Base-by-base conservation (phyloP, 352 stramenopile genomes). In the Phytophthora aleatoria region DNA sequence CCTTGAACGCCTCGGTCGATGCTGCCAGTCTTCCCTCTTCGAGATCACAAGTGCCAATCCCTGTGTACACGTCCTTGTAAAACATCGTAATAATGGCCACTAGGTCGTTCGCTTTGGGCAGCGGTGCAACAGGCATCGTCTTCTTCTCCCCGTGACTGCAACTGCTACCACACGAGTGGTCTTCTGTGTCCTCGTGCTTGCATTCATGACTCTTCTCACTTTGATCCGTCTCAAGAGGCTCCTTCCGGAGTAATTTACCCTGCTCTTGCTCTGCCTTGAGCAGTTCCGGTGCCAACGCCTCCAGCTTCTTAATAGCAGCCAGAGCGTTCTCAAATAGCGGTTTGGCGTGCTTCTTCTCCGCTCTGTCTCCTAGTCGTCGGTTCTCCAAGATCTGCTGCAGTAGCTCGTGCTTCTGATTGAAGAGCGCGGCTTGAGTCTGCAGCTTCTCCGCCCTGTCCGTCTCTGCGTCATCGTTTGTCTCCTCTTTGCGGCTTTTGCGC, bases 1-100 rank as follows among this genome's bases (percentile, higher is more conserved):
- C 74, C 26, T 92, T 92, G 33, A 84, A 89, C 41, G 79, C 82
- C 30, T 92, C 80, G 1, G 79, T 81, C 0, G 79, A 79, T 7
- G 66, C 69, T 0, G 79, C 77, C 16, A 81, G 57, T 3, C 65
- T 64, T 7, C 41, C 33, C 50, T 55, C 24, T 10, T 69, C 55
- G 3, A 86, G 50, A 5, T 83, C 55, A 63, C 79, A 88, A 1
- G 55, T 47, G 1, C 81, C 80, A 35, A 91, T 76, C 5, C 79
- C 84, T 28, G 84, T 50, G 50, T 81, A 87, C 3, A 85, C 68
- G 55, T 92, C 84, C 30, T 82, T 87, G 56, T 84, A 79, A 55
- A 92, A 89, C 81, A 89, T 91, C 2, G 59, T 74, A 3, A 90
- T 61, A 33, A 92, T 76, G 0, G 75, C 81, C n/a, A 60, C 3